phyloP scores from a whole-genome alignment of 2,329 filamentous ascomycete species.

The Rhexocercosporidium sp. region DNA sequence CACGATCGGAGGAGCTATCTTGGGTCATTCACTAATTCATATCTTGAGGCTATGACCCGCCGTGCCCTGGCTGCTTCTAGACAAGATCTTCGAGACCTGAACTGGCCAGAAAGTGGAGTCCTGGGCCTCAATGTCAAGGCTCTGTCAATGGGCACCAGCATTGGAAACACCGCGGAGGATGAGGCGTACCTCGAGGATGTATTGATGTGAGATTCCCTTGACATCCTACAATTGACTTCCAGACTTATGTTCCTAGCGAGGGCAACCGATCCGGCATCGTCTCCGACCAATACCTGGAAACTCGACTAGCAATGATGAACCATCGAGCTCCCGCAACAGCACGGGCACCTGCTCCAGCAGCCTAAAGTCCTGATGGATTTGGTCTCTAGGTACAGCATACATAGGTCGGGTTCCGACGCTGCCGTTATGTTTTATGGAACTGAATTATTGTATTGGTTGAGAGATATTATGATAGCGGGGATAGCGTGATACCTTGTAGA shows the following conservation, averaged over 20 bases:
- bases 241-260: neutral
- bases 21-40: neutral
- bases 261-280: neutral
- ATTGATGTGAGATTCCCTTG: neutral
- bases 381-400: too few relatives aligned
- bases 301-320: neutral
- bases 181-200: conserved; percentile 3
- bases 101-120: neutral
- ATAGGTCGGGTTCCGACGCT: too few relatives aligned
- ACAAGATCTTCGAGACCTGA: neutral
- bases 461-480: too few relatives aligned
- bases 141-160: neutral
- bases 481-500: too few relatives aligned
- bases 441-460: too few relatives aligned
- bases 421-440: too few relatives aligned
- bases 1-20: neutral
- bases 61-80: neutral
- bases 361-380: too few relatives aligned
- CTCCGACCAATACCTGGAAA: conserved; percentile 1
- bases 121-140: neutral
- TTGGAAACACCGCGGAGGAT: conserved; percentile 5
- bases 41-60: neutral
- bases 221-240: neutral
- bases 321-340: neutral
- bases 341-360: too few relatives aligned